phyloP scores from a whole-genome alignment of 306 rosid species.

The Glycine tomentella region DNA sequence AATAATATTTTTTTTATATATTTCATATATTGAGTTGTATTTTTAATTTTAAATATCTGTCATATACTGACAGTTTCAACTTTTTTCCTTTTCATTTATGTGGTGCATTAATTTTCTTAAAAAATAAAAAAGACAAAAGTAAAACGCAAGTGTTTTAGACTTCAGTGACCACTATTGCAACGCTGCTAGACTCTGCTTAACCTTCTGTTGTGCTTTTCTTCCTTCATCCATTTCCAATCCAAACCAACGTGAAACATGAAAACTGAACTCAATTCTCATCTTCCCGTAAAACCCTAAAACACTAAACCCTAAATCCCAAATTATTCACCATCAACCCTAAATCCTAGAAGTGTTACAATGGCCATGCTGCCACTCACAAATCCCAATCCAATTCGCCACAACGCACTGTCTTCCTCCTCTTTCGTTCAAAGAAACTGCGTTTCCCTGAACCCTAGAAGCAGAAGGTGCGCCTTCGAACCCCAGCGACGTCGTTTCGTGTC shows the following conservation, averaged over 20 bases:
- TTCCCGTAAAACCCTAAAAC: constrained; percentile 54
- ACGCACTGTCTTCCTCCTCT: constrained; percentile 43
- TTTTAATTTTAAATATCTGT: neutral
- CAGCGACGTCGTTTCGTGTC: constrained; percentile 42
- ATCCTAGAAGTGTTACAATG: constrained; percentile 41
- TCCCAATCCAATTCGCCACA: constrained; percentile 52
- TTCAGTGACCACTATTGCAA: neutral
- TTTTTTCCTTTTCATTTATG: neutral
- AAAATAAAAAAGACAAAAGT: neutral
- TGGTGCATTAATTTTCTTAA: neutral
- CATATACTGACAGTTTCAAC: neutral
- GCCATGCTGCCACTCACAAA: constrained; percentile 57
- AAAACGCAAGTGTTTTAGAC: neutral
- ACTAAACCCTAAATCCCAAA: constrained; percentile 36
- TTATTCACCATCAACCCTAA: neutral
- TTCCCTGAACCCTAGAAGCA: constrained; percentile 48
- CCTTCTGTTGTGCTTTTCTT: neutral
- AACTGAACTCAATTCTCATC: neutral
- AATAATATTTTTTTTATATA: neutral
- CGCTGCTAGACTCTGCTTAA: neutral
- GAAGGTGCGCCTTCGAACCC: constrained; percentile 33
- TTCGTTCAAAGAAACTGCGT: constrained; percentile 31
- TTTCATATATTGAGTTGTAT: too few species aligned
- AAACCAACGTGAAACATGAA: neutral
- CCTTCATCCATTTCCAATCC: neutral